A percentile compares a stretch with the other conserved stretches of the same genome.
Conservation (phyloP, 176 grass and related monocot species). For the Zizania latifolia region DNA sequence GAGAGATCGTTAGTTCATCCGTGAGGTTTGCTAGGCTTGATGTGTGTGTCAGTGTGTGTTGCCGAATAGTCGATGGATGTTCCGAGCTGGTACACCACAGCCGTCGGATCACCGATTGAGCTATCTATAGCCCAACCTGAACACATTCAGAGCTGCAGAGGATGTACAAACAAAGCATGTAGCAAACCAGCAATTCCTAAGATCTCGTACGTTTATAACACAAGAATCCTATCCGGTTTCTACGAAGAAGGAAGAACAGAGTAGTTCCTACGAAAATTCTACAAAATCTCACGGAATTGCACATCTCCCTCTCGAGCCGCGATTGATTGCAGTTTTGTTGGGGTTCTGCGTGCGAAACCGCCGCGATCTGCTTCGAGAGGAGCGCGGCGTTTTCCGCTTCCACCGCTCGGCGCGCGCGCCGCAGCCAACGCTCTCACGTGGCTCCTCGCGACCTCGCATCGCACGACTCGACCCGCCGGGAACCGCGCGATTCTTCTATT, state of each 20-base stretch:
- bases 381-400: background rate
- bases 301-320: too few relatives aligned
- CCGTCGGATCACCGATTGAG: background rate
- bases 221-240: too few relatives aligned
- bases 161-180: too few relatives aligned
- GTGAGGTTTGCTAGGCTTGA: background rate
- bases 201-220: too few relatives aligned
- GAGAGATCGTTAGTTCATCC: background rate
- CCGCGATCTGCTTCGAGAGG: background rate
- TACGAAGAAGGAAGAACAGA: too few relatives aligned
- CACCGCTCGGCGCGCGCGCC: background rate
- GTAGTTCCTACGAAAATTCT: too few relatives aligned
- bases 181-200: too few relatives aligned
- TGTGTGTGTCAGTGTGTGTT: too few relatives aligned
- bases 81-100: too few relatives aligned
- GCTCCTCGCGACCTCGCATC: background rate
- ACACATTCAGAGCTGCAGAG: too few relatives aligned
- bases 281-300: too few relatives aligned
- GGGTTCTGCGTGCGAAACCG: background rate
- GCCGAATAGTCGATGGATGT: too few relatives aligned
- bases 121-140: background rate
- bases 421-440: conserved; percentile 25
- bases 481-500: background rate
- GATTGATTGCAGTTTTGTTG: background rate
- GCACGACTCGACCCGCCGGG: background rate